Evolutionary conservation across 1,139 yeast species (phyloP).

Genomic region (Yamadazyma diospyri): DNA sequence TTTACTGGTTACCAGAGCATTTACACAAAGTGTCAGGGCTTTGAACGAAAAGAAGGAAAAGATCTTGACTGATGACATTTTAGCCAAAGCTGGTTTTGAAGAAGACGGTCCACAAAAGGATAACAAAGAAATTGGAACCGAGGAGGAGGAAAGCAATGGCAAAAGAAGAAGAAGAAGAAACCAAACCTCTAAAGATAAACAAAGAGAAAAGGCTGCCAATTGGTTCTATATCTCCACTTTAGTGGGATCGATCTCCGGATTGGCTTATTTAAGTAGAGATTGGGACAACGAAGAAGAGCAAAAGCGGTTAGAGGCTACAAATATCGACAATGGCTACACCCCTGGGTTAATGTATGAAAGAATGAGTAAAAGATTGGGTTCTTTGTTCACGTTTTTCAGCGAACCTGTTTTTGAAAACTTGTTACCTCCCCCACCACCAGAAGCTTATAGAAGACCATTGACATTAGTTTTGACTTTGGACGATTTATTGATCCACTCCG

Average conservation of each 20-base stretch:
- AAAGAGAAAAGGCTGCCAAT: conserved; percentile 63
- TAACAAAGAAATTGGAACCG: conserved; percentile 4
- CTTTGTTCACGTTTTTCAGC: conserved; percentile 78
- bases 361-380: conserved; percentile 65
- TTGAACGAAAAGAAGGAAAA: conserved; percentile 9
- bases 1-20: conserved; percentile 2
- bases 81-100: conserved; percentile 81
- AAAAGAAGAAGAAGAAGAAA: conserved; percentile 41
- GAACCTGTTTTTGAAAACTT: conserved; percentile 93
- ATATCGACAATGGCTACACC: conserved; percentile 64
- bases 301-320: conserved; percentile 44
- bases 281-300: conserved; percentile 82
- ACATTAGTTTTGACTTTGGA: conserved; percentile 88
- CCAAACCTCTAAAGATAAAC: conserved; percentile 59
- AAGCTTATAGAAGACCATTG: conserved; percentile 88
- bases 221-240: conserved; percentile 62
- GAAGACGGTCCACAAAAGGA: conserved; percentile 15
- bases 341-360: conserved; percentile 66
- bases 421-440: conserved; percentile 84
- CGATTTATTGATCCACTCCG: conserved; percentile 85
- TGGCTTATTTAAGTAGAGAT: conserved; percentile 75
- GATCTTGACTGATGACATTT: conserved; percentile 74
- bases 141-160: conserved; percentile 8
- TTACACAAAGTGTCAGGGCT: background rate
- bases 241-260: conserved; percentile 60